These are phyloP conservation scores for Heritiera fomes DNA, from an alignment of 345 rosid genomes.

Conservation along the genomic window DNA sequence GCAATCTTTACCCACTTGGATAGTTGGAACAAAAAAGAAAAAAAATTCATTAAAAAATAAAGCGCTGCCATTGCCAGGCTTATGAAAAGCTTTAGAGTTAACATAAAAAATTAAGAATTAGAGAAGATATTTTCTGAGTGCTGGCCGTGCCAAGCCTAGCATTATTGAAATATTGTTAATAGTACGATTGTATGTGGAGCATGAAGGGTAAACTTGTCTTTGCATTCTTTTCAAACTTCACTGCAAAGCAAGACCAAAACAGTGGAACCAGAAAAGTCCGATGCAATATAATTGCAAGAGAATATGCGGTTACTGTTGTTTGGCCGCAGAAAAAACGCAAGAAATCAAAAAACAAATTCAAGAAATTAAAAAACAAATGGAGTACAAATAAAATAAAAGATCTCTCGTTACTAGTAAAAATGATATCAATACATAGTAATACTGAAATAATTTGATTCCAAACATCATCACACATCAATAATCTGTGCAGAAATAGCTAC, in stretches of 20 bases:
- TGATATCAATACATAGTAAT: slow-evolving; percentile 11
- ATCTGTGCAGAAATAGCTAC: not conserved
- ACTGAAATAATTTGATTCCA: slow-evolving; percentile 4
- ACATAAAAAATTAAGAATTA: too few species aligned
- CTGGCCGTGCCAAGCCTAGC: not conserved
- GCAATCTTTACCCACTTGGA: not conserved
- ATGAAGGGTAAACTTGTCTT: not conserved
- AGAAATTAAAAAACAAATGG: not conserved
- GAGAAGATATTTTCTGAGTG: not conserved
- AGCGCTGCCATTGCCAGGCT: not conserved
- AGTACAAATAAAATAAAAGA: not conserved
- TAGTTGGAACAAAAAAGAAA: not conserved
- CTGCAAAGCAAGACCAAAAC: not conserved
- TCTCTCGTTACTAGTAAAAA: not conserved
- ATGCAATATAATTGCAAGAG: not conserved
- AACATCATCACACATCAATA: not conserved
- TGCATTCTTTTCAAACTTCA: not conserved
- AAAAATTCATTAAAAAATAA: not conserved
- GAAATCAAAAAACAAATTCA: not conserved
- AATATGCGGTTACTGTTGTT: not conserved
- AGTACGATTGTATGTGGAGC: not conserved
- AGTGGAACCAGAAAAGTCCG: not conserved
- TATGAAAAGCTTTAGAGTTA: not conserved
- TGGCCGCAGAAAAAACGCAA: slow-evolving; percentile 14
- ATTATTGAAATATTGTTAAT: not conserved